Percentiles rank a stretch among this genome's conserved stretches.
Evolutionary conservation across 257 asterid species (phyloP).

Genomic region (Jaltomata sinuosa): DNA sequence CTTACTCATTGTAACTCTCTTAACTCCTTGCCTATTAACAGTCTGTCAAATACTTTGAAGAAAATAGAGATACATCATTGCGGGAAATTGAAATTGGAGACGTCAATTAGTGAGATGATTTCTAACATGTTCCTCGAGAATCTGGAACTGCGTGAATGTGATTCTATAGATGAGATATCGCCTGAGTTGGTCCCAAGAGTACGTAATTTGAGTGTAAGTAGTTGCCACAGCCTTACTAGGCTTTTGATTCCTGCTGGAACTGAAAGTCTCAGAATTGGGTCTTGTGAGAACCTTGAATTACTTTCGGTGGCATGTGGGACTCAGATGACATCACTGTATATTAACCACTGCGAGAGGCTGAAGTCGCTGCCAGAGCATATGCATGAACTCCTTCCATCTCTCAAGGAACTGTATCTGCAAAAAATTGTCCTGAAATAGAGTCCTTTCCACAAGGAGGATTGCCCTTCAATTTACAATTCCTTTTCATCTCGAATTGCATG

Average conservation of each 20-base stretch:
- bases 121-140: too few relatives aligned
- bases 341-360: background rate
- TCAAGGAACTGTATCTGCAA: accelerated
- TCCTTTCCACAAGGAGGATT: constrained; percentile 4
- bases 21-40: background rate
- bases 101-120: background rate
- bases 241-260: background rate
- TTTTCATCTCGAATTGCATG: background rate
- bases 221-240: background rate
- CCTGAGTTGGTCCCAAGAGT: background rate
- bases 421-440: background rate
- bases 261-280: background rate
- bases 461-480: background rate
- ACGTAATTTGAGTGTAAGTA: accelerated
- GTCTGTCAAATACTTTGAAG: background rate
- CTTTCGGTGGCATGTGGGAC: background rate
- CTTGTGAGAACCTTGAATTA: background rate
- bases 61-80: accelerated
- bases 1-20: background rate
- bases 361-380: background rate
- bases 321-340: too few relatives aligned
- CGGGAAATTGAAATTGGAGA: background rate
- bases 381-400: background rate
- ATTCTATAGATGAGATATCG: too few relatives aligned
- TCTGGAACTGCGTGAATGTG: too few relatives aligned